These are phyloP conservation scores for Hygrophoropsis aurantiaca DNA, from an alignment of 768 basidiomycete species.

Conservation along the genomic window DNA sequence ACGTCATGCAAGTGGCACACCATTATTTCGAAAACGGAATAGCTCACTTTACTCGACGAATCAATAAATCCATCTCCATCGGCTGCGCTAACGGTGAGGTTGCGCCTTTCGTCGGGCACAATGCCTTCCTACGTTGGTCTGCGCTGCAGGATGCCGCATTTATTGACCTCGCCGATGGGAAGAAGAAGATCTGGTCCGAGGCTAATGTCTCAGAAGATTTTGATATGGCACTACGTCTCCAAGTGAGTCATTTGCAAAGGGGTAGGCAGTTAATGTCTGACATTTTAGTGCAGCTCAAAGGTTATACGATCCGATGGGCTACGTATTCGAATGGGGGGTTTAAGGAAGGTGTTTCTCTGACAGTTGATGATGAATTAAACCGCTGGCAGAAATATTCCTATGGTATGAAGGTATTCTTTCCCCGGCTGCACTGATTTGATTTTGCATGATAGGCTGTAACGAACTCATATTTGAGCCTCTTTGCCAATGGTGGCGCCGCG, in stretches of 20 bases:
- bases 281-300: conserved; percentile 33
- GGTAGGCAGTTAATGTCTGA: background rate
- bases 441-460: conserved; percentile 50
- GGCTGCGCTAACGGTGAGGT: conserved; percentile 41
- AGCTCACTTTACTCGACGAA: conserved; percentile 48
- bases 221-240: conserved; percentile 54
- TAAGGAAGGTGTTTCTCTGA: conserved; percentile 85
- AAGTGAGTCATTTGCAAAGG: conserved; percentile 20
- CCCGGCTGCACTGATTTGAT: background rate
- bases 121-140: conserved; percentile 56
- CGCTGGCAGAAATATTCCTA: conserved; percentile 85
- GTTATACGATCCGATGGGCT: conserved; percentile 75
- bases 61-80: conserved; percentile 43
- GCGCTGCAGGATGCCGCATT: conserved; percentile 57
- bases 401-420: conserved; percentile 39
- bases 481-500: conserved; percentile 68
- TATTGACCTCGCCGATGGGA: conserved; percentile 49
- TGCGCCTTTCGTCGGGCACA: conserved; percentile 48
- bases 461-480: conserved; percentile 83
- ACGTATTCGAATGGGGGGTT: conserved; percentile 83
- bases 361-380: conserved; percentile 83
- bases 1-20: conserved; percentile 57
- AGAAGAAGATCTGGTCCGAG: conserved; percentile 58
- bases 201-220: conserved; percentile 61
- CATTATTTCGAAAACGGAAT: conserved; percentile 52